Conservation (phyloP, 176 grass and related monocot genomes). For the Hordeum marinum region DNA sequence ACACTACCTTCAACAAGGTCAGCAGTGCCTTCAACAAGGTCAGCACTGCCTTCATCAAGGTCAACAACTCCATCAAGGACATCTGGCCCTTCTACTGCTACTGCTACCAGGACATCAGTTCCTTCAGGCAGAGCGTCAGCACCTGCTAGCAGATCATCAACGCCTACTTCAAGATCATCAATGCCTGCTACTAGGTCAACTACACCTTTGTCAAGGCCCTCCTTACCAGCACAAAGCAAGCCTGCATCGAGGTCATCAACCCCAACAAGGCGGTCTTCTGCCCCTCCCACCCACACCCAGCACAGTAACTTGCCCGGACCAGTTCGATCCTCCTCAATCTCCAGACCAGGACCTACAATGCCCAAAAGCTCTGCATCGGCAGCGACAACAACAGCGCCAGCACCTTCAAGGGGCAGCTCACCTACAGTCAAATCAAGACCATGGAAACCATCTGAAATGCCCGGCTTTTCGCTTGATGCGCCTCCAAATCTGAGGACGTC, state of each 20-base stretch:
- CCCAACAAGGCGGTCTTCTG: conserved; percentile 58
- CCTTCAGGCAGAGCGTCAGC: conserved; percentile 50
- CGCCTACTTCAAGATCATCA: conserved; percentile 69
- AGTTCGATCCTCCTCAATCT: conserved; percentile 48
- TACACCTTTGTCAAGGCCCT: conserved; percentile 62
- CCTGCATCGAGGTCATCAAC: conserved; percentile 60
- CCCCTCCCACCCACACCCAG: conserved; percentile 17
- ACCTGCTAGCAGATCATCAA: conserved; percentile 70
- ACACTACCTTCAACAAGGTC: conserved; percentile 44
- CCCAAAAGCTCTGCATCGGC: conserved; percentile 42
- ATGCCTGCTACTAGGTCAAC: conserved; percentile 68
- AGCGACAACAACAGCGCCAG: conserved; percentile 17
- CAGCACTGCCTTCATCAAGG: conserved; percentile 41
- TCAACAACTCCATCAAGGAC: conserved; percentile 35
- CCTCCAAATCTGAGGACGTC: conserved; percentile 85
- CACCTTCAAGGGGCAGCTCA: conserved; percentile 60
- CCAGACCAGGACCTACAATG: conserved; percentile 34
- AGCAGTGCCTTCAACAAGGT: conserved; percentile 54
- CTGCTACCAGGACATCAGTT: conserved; percentile 41
- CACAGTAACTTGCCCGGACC: conserved; percentile 38
- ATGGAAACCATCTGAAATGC: conserved; percentile 90
- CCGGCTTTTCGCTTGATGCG: conserved; percentile 73
- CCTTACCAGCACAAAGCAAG: conserved; percentile 60
- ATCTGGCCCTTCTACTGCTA: conserved; percentile 32
- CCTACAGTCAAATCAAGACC: conserved; percentile 82